Conservation (phyloP, 2,329 filamentous ascomycete genomes). For the Botrytis hyacinthi region DNA sequence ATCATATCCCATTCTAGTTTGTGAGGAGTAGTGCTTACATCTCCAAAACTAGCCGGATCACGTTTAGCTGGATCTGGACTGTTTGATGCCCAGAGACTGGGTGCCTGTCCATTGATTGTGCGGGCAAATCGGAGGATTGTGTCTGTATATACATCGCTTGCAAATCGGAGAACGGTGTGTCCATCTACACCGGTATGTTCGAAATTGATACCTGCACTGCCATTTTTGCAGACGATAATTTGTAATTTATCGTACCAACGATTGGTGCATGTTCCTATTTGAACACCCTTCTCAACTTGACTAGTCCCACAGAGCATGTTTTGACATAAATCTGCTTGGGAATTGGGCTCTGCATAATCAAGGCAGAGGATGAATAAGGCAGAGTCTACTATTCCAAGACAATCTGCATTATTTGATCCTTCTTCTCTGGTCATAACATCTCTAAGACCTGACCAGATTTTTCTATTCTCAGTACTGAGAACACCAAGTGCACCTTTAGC, state of each 20-base stretch:
- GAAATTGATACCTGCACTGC: slow-evolving; percentile 97
- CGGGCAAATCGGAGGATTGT: slow-evolving; percentile 94
- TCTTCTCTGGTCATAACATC: slow-evolving; percentile 84
- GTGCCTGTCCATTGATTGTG: slow-evolving; percentile 91
- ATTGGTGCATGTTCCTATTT: slow-evolving; percentile 97
- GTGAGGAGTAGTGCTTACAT: slow-evolving; percentile 89
- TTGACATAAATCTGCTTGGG: slow-evolving; percentile 81
- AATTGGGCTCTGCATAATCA: slow-evolving; percentile 84
- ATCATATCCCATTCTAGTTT: slow-evolving; percentile 98
- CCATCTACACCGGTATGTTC: slow-evolving; percentile 98
- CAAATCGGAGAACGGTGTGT: slow-evolving; percentile 93
- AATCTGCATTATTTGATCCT: slow-evolving; percentile 92
- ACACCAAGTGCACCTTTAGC: slow-evolving; percentile 95
- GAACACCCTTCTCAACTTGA: slow-evolving; percentile 86
- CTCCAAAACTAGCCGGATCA: slow-evolving; percentile 85
- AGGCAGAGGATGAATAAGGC: slow-evolving; percentile 90
- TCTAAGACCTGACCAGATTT: slow-evolving; percentile 88
- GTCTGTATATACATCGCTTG: slow-evolving; percentile 94
- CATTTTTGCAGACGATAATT: slow-evolving; percentile 98
- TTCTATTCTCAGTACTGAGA: slow-evolving; percentile 92
- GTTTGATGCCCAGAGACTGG: slow-evolving; percentile 83
- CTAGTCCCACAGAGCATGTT: slow-evolving; percentile 98
- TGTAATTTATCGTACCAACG: slow-evolving; percentile 99
- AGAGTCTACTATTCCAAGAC: slow-evolving; percentile 90
- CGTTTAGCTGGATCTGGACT: slow-evolving; percentile 92